Percentiles rank a stretch among this genome's conserved stretches.
These are phyloP conservation scores for Monascus ruber DNA, from an alignment of 2,329 filamentous ascomycete genomes.

Conservation along the genomic window DNA sequence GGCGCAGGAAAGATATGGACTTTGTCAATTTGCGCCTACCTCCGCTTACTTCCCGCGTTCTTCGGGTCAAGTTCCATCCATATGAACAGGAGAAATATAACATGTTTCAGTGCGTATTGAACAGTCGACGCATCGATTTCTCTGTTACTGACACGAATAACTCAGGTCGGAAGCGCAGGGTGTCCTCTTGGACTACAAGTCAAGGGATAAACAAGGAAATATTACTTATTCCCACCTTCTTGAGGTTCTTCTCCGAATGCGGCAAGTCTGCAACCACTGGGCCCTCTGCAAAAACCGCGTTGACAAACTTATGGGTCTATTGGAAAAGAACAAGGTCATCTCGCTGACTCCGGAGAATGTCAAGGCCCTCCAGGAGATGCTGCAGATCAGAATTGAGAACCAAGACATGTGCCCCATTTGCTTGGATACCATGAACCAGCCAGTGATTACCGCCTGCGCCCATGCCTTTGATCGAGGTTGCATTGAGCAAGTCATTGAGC, in stretches of 20 bases:
- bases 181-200: slow-evolving; percentile 50
- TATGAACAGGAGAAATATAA: slow-evolving; percentile 72
- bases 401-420: slow-evolving; percentile 79
- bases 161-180: slow-evolving; percentile 60
- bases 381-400: slow-evolving; percentile 65
- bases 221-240: slow-evolving; percentile 63
- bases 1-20: slow-evolving; percentile 76
- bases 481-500: slow-evolving; percentile 61
- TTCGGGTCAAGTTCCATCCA: slow-evolving; percentile 59
- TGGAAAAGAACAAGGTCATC: slow-evolving; percentile 58
- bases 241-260: slow-evolving; percentile 68
- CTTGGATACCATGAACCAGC: slow-evolving; percentile 57
- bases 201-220: slow-evolving; percentile 30
- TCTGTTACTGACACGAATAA: slow-evolving; percentile 14
- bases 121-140: not conserved
- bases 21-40: slow-evolving; percentile 76
- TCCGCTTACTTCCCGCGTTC: slow-evolving; percentile 63
- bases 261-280: slow-evolving; percentile 86
- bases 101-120: slow-evolving; percentile 48
- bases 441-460: slow-evolving; percentile 75
- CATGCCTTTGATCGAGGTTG: slow-evolving; percentile 68
- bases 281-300: slow-evolving; percentile 65
- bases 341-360: slow-evolving; percentile 61
- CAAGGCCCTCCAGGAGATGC: slow-evolving; percentile 59
- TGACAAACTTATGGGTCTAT: slow-evolving; percentile 56